Conservation (phyloP, 768 basidiomycete species). For the Hemileccinum impolitum region DNA sequence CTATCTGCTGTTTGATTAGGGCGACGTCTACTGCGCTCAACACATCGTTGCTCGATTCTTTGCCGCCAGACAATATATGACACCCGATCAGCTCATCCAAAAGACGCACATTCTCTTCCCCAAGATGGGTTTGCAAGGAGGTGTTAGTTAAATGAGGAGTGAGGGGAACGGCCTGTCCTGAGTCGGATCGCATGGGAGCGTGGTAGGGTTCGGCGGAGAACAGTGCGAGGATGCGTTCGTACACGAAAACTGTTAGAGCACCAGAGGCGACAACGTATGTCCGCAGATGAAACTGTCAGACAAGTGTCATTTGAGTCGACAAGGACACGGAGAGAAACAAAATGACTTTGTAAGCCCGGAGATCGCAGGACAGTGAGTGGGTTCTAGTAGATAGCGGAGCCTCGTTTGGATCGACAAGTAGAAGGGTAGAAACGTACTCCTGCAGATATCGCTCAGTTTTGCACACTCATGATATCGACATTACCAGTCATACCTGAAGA, state of each 20-base stretch:
- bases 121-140: conserved; percentile 67
- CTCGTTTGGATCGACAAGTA: conserved; percentile 72
- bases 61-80: conserved; percentile 40
- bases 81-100: conserved; percentile 77
- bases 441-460: conserved; percentile 30
- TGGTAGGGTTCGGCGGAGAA: conserved; percentile 78
- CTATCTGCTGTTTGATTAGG: conserved; percentile 58
- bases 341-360: conserved; percentile 60
- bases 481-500: conserved; percentile 62
- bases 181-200: conserved; percentile 37
- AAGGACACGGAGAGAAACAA: background rate
- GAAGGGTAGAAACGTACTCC: conserved; percentile 82
- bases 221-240: conserved; percentile 78
- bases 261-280: conserved; percentile 82
- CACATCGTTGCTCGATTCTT: conserved; percentile 20
- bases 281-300: conserved; percentile 83
- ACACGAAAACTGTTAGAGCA: conserved; percentile 76
- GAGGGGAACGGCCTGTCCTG: conserved; percentile 36
- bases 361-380: conserved; percentile 13
- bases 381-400: conserved; percentile 22
- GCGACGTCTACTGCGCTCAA: conserved; percentile 37
- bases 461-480: conserved; percentile 3
- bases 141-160: conserved; percentile 89
- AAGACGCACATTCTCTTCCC: conserved; percentile 71
- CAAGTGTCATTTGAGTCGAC: conserved; percentile 10